Percentiles rank a stretch among this genome's conserved stretches.
Evolutionary conservation across 768 basidiomycete genomes (phyloP).

Genomic region (Pisolithus albus): DNA sequence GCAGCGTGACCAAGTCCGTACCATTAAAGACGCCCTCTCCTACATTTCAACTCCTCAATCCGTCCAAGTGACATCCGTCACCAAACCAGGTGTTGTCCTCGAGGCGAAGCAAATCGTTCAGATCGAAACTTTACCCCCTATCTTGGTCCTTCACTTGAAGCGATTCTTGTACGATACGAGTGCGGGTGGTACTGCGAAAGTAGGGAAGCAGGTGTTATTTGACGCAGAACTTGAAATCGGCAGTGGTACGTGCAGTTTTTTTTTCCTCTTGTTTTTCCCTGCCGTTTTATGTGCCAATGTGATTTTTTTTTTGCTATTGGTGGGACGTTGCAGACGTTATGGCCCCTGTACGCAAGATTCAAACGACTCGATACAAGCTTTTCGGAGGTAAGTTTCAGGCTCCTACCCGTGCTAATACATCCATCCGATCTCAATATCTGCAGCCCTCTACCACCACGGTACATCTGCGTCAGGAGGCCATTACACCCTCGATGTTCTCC

Average conservation of each 20-base stretch:
- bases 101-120: conserved; percentile 71
- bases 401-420: background rate
- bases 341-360: conserved; percentile 42
- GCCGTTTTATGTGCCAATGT: background rate
- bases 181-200: conserved; percentile 76
- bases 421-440: background rate
- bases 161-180: conserved; percentile 80
- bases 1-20: conserved; percentile 66
- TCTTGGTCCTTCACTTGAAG: conserved; percentile 86
- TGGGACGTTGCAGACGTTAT: conserved; percentile 45
- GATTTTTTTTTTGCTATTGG: background rate
- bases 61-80: conserved; percentile 61
- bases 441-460: conserved; percentile 92
- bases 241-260: conserved; percentile 39
- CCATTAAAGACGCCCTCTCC: conserved; percentile 76
- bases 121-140: conserved; percentile 76
- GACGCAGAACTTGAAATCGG: conserved; percentile 73
- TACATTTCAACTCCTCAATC: conserved; percentile 74
- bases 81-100: conserved; percentile 49
- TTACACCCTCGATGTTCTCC: conserved; percentile 87
- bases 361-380: conserved; percentile 61
- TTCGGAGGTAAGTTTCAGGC: conserved; percentile 60
- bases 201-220: conserved; percentile 75
- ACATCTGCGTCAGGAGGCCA: conserved; percentile 86
- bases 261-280: background rate